Evolutionary conservation across 78 protist species (phyloP).

Genomic region (slime mould (Dictyostelium discoideum)): DNA sequence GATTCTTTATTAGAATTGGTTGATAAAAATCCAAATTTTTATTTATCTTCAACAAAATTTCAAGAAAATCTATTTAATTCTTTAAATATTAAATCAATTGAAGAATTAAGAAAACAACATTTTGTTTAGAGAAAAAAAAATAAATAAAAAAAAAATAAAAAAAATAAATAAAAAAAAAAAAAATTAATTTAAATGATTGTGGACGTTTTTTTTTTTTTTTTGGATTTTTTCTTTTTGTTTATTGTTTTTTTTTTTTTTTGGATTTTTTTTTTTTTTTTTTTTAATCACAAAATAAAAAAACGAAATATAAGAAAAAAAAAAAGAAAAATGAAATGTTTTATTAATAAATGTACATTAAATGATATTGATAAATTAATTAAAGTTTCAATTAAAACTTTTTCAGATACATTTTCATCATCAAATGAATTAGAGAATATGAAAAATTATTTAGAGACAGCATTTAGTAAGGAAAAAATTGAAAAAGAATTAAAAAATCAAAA

Average conservation of each 20-base stretch:
- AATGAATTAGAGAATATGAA: constrained; percentile 9
- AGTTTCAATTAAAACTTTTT: neutral
- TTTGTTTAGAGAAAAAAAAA: too few species aligned
- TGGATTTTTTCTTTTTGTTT: too few species aligned
- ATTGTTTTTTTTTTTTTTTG: too few species aligned
- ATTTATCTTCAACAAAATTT: neutral
- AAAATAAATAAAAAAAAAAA: too few species aligned
- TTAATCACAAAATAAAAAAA: too few species aligned
- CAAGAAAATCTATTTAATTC: too few species aligned
- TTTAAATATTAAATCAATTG: neutral
- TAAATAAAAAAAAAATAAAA: too few species aligned
- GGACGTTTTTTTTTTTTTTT: too few species aligned
- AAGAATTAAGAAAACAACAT: too few species aligned
- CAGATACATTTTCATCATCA: neutral
- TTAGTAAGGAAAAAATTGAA: neutral
- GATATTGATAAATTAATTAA: neutral
- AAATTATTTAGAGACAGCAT: neutral
- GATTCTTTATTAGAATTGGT: neutral
- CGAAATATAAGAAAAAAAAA: neutral
- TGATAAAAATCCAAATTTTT: neutral
- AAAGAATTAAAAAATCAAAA: neutral
- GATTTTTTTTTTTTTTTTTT: neutral
- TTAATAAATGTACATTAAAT: neutral
- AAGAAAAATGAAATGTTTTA: neutral
- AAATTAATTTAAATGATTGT: too few species aligned